These are phyloP conservation scores for Acer saccharum DNA, from an alignment of 345 rosid species.

Conservation along the genomic window DNA sequence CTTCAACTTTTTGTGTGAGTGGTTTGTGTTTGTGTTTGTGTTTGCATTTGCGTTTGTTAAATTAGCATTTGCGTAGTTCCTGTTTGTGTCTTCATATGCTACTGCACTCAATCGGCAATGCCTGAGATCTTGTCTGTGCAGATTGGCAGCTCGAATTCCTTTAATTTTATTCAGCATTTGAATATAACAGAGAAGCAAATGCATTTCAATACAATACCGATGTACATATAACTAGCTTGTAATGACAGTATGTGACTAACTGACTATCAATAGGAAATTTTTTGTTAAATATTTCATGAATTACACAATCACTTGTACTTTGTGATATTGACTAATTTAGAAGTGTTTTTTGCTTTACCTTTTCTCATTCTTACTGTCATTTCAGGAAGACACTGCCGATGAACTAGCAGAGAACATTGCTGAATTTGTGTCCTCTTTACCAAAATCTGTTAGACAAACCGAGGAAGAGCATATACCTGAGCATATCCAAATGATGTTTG, in stretches of 20 bases:
- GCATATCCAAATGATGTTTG: slow-evolving; percentile 50
- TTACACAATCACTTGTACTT: not conserved
- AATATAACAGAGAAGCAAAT: not conserved
- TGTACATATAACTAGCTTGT: not conserved
- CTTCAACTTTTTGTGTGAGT: not conserved
- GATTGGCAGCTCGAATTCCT: not conserved
- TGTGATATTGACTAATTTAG: not conserved
- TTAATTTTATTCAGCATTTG: not conserved
- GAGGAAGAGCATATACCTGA: slow-evolving; percentile 56
- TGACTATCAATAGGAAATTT: not conserved
- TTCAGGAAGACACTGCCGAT: slow-evolving; percentile 61
- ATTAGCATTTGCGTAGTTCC: not conserved
- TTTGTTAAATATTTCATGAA: too few species aligned
- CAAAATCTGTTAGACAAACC: slow-evolving; percentile 51
- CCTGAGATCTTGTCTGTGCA: slow-evolving; percentile 4
- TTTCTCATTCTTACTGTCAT: slow-evolving; percentile 20
- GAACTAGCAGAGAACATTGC: slow-evolving; percentile 62
- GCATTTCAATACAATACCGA: not conserved
- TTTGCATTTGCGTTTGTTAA: too few species aligned
- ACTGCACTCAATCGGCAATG: not conserved
- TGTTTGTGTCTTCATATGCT: not conserved
- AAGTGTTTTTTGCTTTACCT: not conserved
- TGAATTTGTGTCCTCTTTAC: slow-evolving; percentile 61
- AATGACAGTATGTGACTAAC: not conserved
- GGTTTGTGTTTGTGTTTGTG: not conserved